These are phyloP conservation scores for Galerina marginata DNA, from an alignment of 768 basidiomycete genomes.

Conservation along the genomic window DNA sequence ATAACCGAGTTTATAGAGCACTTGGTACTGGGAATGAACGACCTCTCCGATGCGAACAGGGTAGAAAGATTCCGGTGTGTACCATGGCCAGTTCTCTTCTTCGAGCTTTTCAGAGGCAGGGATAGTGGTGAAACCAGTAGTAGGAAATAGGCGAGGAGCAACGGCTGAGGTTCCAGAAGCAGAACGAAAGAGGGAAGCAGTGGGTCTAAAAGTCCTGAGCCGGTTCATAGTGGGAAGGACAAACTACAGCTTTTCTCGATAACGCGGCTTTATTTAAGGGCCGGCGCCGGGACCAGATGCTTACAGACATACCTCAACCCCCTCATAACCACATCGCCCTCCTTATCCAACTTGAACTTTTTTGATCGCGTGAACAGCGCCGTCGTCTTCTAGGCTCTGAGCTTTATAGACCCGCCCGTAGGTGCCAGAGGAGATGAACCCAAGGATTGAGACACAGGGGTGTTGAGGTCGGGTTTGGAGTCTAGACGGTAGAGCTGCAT, in stretches of 20 bases:
- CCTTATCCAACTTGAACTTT: constrained; percentile 99
- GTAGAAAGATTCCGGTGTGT: constrained; percentile 28
- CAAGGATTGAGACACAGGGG: constrained; percentile 53
- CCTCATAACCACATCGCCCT: constrained; percentile 85
- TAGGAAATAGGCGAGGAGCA: constrained; percentile 3
- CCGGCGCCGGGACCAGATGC: no score
- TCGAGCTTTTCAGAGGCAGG: constrained; percentile 18
- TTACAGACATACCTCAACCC: no score
- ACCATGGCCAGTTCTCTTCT: constrained; percentile 32
- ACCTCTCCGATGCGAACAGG: constrained; percentile 38
- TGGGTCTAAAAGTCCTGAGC: constrained; percentile 5
- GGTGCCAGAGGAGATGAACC: constrained; percentile 98
- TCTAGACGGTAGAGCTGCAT: constrained; percentile 90
- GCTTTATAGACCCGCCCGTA: constrained; percentile 99
- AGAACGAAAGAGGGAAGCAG: background rate
- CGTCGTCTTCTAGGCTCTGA: constrained; percentile 71
- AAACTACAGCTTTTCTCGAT: no score
- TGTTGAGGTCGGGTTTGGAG: constrained; percentile 71
- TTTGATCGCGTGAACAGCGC: constrained; percentile 90
- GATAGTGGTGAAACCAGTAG: constrained; percentile 8
- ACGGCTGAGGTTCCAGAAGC: constrained; percentile 4
- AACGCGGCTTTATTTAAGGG: no score
- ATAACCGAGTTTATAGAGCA: constrained; percentile 38
- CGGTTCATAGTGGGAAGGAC: constrained; percentile 2
- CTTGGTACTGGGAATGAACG: constrained; percentile 33